phyloP scores from a whole-genome alignment of 257 asterid genomes.

The Mitragyna speciosa region DNA sequence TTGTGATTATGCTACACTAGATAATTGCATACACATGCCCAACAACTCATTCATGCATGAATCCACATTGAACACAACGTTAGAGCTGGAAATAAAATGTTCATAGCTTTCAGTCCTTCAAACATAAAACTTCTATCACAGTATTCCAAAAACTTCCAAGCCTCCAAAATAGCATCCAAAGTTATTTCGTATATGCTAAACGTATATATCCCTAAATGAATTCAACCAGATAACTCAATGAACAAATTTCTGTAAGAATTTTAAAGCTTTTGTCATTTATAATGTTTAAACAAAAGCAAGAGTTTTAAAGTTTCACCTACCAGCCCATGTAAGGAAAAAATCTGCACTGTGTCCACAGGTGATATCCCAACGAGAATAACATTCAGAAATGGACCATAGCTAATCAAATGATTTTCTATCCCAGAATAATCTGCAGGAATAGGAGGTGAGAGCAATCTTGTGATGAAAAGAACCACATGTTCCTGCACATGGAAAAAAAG shows the following conservation, averaged over 20 bases:
- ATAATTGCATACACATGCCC: no score
- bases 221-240: neutral
- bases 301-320: slow-evolving; percentile 56
- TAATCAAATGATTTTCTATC: slow-evolving; percentile 78
- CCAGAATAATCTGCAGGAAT: slow-evolving; percentile 70
- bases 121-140: neutral
- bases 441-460: slow-evolving; percentile 80
- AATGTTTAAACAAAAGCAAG: neutral
- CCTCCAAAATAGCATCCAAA: neutral
- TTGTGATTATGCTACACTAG: no score
- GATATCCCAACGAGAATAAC: slow-evolving; percentile 85
- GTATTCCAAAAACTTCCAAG: neutral
- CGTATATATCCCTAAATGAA: neutral
- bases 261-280: neutral
- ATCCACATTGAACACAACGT: no score
- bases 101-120: neutral
- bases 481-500: slow-evolving; percentile 62
- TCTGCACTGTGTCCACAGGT: slow-evolving; percentile 68
- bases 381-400: slow-evolving; percentile 80
- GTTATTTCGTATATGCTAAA: neutral
- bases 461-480: slow-evolving; percentile 67
- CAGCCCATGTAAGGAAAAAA: slow-evolving; percentile 92
- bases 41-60: no score
- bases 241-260: neutral
- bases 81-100: no score